Conservation (phyloP, 2,329 filamentous ascomycete species). For the Curvularia sp. region DNA sequence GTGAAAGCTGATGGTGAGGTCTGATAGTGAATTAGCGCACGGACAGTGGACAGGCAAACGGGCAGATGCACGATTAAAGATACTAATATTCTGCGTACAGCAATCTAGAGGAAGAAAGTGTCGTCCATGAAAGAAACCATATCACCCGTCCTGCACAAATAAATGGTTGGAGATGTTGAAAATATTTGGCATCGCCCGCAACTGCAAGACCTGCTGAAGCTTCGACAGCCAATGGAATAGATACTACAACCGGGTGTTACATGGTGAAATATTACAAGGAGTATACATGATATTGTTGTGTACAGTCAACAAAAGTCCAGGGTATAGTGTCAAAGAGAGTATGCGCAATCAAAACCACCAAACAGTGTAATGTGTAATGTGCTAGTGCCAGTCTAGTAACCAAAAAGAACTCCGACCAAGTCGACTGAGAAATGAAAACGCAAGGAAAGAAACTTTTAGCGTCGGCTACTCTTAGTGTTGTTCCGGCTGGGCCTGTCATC, state of each 20-base stretch:
- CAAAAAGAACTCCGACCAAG: slow-evolving; percentile 8
- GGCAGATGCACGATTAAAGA: background rate
- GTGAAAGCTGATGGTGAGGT: background rate
- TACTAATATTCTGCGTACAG: background rate
- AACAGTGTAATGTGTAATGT: slow-evolving; percentile 4
- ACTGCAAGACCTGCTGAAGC: background rate
- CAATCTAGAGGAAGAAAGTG: background rate
- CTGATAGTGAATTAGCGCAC: background rate
- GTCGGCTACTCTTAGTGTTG: slow-evolving; percentile 33
- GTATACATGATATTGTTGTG: slow-evolving; percentile 11
- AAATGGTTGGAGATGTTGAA: background rate
- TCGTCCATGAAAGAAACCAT: background rate
- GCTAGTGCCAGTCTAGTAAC: slow-evolving; percentile 5
- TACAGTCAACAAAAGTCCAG: slow-evolving; percentile 11
- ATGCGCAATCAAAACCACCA: slow-evolving; percentile 12
- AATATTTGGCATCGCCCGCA: background rate
- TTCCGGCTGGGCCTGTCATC: slow-evolving; percentile 35
- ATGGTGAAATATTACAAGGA: slow-evolving; percentile 18
- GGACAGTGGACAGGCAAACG: slow-evolving; percentile 8
- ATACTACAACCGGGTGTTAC: slow-evolving; percentile 1
- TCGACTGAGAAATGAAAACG: slow-evolving; percentile 14
- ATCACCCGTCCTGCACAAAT: background rate
- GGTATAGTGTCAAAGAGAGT: slow-evolving; percentile 21
- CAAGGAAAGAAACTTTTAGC: slow-evolving; percentile 16
- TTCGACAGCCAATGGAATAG: slow-evolving; percentile 2